Conservation (phyloP, 2,329 filamentous ascomycete genomes). For the Aspergillus eucalypticola region DNA sequence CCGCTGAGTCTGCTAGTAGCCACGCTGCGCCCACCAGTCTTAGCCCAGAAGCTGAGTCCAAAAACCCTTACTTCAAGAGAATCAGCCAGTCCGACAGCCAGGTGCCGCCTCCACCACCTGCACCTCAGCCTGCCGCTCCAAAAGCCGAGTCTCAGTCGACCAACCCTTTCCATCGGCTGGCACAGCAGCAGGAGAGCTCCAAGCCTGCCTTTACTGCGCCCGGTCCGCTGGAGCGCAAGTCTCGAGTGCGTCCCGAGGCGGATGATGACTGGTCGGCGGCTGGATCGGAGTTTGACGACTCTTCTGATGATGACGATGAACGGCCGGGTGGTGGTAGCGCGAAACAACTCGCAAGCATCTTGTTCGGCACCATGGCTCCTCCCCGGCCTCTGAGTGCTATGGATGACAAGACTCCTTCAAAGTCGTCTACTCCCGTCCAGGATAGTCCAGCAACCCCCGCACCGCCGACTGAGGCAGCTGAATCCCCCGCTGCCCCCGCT, state of each 20-base stretch:
- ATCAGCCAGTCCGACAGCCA: slow-evolving; percentile 69
- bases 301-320: slow-evolving; percentile 72
- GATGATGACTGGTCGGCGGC: slow-evolving; percentile 78
- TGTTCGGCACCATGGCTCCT: slow-evolving; percentile 96
- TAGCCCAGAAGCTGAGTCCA: slow-evolving; percentile 71
- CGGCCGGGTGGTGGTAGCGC: slow-evolving; percentile 78
- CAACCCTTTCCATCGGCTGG: slow-evolving; percentile 91
- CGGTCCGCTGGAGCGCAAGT: slow-evolving; percentile 49
- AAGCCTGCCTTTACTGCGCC: slow-evolving; percentile 54
- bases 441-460: slow-evolving; percentile 37
- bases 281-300: slow-evolving; percentile 74
- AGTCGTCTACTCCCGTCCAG: slow-evolving; percentile 48
- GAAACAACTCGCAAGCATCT: slow-evolving; percentile 87
- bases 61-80: slow-evolving; percentile 93
- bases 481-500: slow-evolving; percentile 28
- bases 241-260: slow-evolving; percentile 61
- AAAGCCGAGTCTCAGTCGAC: slow-evolving; percentile 66
- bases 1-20: slow-evolving; percentile 51
- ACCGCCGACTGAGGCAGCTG: slow-evolving; percentile 30
- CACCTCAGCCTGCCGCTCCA: slow-evolving; percentile 44
- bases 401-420: slow-evolving; percentile 64
- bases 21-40: slow-evolving; percentile 56
- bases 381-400: slow-evolving; percentile 83
- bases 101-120: slow-evolving; percentile 46
- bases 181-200: slow-evolving; percentile 61